Evolutionary conservation across 768 basidiomycete genomes (phyloP).

Genomic region (Pisolithus sp.): DNA sequence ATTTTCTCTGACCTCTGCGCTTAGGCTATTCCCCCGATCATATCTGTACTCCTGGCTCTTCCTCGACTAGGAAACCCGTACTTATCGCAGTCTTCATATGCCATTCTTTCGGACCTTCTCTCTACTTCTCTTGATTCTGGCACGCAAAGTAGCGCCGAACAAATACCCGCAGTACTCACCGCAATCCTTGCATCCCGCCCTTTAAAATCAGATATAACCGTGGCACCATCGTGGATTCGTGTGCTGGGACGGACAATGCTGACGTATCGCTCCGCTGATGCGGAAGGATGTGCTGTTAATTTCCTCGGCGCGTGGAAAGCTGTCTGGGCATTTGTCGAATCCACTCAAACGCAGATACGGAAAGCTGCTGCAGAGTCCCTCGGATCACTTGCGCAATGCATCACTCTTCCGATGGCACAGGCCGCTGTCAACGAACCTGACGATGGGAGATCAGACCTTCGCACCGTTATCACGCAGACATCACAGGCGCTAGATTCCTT

Average conservation of each 20-base stretch:
- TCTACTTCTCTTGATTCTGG: constrained; percentile 45
- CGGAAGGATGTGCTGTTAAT: constrained; percentile 46
- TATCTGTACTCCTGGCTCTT: constrained; percentile 65
- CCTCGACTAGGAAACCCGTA: constrained; percentile 87
- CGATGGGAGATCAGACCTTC: constrained; percentile 48
- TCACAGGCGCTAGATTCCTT: constrained; percentile 67
- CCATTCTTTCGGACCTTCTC: constrained; percentile 79
- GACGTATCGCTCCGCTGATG: constrained; percentile 48
- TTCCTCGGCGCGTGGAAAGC: constrained; percentile 66
- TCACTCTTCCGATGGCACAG: constrained; percentile 56
- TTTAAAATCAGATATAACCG: constrained; percentile 55
- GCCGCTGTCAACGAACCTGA: constrained; percentile 42
- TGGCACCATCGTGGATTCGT: constrained; percentile 73
- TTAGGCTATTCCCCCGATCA: constrained; percentile 69
- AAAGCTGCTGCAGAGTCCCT: constrained; percentile 62
- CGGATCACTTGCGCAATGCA: constrained; percentile 58
- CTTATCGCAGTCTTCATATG: constrained; percentile 82
- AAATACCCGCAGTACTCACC: constrained; percentile 55
- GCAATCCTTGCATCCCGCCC: constrained; percentile 68
- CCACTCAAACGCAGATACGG: constrained; percentile 51
- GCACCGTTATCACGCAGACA: constrained; percentile 56
- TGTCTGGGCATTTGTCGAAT: constrained; percentile 74
- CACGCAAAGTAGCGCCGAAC: constrained; percentile 42
- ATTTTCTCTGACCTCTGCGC: constrained; percentile 8
- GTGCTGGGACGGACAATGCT: constrained; percentile 70